Conservation (phyloP, 2,329 filamentous ascomycete species). For the Chaetomium olivaceum region DNA sequence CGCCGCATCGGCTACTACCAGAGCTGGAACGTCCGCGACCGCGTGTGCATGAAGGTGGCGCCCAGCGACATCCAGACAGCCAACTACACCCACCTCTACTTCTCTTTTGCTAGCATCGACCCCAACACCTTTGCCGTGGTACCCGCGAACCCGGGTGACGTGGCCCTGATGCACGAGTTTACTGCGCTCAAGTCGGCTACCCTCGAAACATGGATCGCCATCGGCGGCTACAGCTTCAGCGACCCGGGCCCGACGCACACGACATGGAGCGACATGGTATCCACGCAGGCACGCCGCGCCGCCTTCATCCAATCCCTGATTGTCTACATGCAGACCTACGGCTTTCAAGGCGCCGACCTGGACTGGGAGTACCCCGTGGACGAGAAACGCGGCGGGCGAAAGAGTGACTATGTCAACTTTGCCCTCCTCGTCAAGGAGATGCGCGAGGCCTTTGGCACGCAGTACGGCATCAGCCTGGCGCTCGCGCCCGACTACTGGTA, state of each 20-base stretch:
- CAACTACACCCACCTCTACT: constrained; percentile 31
- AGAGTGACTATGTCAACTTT: constrained; percentile 20
- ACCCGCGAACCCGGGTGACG: neutral
- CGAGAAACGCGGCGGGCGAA: constrained; percentile 39
- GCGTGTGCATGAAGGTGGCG: constrained; percentile 37
- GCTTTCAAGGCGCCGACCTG: constrained; percentile 47
- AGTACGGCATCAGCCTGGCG: neutral
- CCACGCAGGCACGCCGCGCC: constrained; percentile 31
- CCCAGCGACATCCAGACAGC: constrained; percentile 39
- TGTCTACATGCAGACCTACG: constrained; percentile 36
- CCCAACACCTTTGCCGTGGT: neutral
- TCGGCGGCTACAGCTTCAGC: constrained; percentile 37
- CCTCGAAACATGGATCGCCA: constrained; percentile 37
- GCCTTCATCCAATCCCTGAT: constrained; percentile 40
- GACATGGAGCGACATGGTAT: constrained; percentile 30
- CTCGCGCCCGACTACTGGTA: constrained; percentile 40
- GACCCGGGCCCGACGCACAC: constrained; percentile 35
- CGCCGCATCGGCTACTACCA: constrained; percentile 43
- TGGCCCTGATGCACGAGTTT: neutral
- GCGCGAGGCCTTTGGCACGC: neutral
- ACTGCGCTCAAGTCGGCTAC: neutral
- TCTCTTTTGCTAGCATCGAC: neutral
- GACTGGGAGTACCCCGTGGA: constrained; percentile 50
- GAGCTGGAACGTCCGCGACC: constrained; percentile 31
- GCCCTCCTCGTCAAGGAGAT: neutral